Conservation (phyloP, 345 rosid species). For the Eutrema japonicum region DNA sequence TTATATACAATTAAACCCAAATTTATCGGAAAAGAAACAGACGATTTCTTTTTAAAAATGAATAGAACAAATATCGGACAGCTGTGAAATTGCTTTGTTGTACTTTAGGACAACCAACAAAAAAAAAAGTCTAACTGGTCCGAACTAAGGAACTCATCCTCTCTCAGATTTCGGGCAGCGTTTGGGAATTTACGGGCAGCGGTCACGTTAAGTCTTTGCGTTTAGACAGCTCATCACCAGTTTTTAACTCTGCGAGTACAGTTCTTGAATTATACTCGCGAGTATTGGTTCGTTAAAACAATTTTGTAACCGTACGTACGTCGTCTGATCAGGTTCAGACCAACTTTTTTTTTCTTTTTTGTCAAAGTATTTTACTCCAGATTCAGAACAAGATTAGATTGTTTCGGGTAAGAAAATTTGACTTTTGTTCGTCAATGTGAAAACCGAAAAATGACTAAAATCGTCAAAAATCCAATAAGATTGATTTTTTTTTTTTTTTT, state of each 20-base stretch:
- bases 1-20: slow-evolving; percentile 4
- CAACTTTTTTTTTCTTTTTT: neutral
- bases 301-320: slow-evolving; percentile 19
- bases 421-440: neutral
- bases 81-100: slow-evolving; percentile 47
- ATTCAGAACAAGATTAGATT: neutral
- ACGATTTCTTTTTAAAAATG: neutral
- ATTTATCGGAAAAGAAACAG: neutral
- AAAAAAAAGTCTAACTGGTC: slow-evolving; percentile 39
- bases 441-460: neutral
- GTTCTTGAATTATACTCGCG: slow-evolving; percentile 6
- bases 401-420: neutral
- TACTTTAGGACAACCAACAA: slow-evolving; percentile 39
- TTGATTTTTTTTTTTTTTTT: too few relatives aligned
- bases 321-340: slow-evolving; percentile 28
- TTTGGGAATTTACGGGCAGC: slow-evolving; percentile 34
- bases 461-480: neutral
- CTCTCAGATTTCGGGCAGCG: slow-evolving; percentile 45
- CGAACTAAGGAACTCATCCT: slow-evolving; percentile 35
- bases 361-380: neutral
- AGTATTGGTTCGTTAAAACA: slow-evolving; percentile 22
- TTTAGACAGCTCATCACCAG: slow-evolving; percentile 43
- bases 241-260: slow-evolving; percentile 32
- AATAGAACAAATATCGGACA: slow-evolving; percentile 36
- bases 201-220: slow-evolving; percentile 31